Evolutionary conservation across 2,329 filamentous ascomycete species (phyloP).

Genomic region (Fusarium sp.): DNA sequence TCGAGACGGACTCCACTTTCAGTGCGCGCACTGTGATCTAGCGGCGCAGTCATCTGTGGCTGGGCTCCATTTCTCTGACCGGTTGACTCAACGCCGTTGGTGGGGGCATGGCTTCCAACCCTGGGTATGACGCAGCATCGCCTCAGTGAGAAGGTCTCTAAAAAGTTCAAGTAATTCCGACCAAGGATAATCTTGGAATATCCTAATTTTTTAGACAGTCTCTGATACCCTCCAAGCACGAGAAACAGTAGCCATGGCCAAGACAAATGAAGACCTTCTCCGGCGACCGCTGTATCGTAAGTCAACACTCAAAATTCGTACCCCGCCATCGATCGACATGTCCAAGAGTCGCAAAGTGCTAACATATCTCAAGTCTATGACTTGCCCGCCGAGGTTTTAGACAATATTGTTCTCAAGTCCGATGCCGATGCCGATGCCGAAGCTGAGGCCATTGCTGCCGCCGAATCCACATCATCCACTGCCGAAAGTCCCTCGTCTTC

Average conservation of each 20-base stretch:
- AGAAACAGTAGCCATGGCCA: slow-evolving; percentile 48
- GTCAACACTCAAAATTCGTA: slow-evolving; percentile 15
- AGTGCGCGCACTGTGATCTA: not conserved
- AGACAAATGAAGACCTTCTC: slow-evolving; percentile 59
- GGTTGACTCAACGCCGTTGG: slow-evolving; percentile 37
- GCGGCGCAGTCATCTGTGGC: slow-evolving; percentile 12
- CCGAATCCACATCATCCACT: slow-evolving; percentile 40
- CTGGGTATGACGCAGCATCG: slow-evolving; percentile 27
- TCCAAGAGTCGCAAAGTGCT: slow-evolving; percentile 22
- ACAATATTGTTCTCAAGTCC: slow-evolving; percentile 67
- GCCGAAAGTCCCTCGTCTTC: slow-evolving; percentile 43
- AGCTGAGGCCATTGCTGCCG: slow-evolving; percentile 30
- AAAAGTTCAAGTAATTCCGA: slow-evolving; percentile 30
- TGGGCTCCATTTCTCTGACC: slow-evolving; percentile 18
- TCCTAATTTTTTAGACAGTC: not conserved
- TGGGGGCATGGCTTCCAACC: slow-evolving; percentile 6
- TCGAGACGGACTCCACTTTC: not conserved
- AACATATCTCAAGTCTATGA: slow-evolving; percentile 74
- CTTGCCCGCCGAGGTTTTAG: slow-evolving; percentile 78
- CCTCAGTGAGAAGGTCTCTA: not conserved
- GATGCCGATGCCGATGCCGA: slow-evolving; percentile 49
- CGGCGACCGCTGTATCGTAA: slow-evolving; percentile 65
- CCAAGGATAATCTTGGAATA: not conserved
- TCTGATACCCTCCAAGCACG: not conserved
- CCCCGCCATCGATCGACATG: slow-evolving; percentile 23